Percentiles rank a stretch among this genome's conserved stretches.
Evolutionary conservation across 1,284 basidiomycete genomes (phyloP).

Genomic region (Neolentinus lepideus): DNA sequence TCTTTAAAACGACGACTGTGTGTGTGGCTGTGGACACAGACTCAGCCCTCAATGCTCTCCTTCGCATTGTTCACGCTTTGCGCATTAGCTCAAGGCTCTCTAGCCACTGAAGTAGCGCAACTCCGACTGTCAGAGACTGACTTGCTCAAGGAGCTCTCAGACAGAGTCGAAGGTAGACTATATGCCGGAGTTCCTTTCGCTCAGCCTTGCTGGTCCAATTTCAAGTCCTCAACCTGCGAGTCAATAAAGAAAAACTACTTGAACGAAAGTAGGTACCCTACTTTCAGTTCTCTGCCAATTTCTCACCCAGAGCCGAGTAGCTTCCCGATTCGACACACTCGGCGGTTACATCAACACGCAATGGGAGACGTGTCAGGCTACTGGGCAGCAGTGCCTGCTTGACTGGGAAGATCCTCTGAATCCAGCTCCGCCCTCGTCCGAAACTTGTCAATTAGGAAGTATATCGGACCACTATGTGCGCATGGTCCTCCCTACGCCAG

Average conservation of each 20-base stretch:
- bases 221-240: conserved; percentile 2
- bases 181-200: not conserved
- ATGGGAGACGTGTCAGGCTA: conserved; percentile 23
- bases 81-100: not conserved
- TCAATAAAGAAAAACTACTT: not conserved
- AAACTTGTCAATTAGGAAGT: not conserved
- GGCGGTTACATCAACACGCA: conserved; percentile 11
- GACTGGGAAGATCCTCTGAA: conserved; percentile 15
- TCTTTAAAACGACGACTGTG: no score
- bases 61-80: no score
- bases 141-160: conserved; percentile 16
- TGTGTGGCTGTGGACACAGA: no score
- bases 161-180: conserved; percentile 4
- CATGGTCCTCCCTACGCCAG: no score
- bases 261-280: not conserved
- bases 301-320: not conserved
- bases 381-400: conserved; percentile 19
- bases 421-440: not conserved
- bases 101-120: not conserved
- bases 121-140: not conserved
- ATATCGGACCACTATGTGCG: conserved; percentile 1
- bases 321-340: not conserved
- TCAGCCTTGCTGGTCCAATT: not conserved
- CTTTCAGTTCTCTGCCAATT: not conserved
- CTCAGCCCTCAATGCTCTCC: no score